Evolutionary conservation across 2,329 filamentous ascomycete genomes (phyloP).

Genomic region (Ophiocordyceps camponoti-floridani): DNA sequence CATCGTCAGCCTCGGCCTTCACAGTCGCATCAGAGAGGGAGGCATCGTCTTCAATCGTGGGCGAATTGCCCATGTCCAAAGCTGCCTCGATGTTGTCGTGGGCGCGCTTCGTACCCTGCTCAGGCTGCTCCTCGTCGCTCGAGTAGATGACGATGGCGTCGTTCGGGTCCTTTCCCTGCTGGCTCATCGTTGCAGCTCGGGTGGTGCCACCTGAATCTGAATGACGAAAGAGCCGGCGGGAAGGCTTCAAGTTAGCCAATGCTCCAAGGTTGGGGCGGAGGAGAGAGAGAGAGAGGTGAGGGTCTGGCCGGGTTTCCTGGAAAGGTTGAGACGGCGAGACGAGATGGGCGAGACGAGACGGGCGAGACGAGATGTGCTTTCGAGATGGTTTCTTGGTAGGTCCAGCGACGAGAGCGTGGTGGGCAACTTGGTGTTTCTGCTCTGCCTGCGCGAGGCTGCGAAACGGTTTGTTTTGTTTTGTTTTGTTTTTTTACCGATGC

Average conservation of each 20-base stretch:
- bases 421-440: too few species aligned
- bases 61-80: too few species aligned
- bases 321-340: too few species aligned
- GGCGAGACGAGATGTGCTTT: too few species aligned
- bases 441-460: too few species aligned
- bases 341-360: too few species aligned
- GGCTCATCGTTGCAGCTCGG: conserved; percentile 4
- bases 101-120: conserved; percentile 1
- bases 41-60: not conserved
- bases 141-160: conserved; percentile 7
- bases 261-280: not conserved
- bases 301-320: too few species aligned
- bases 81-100: not conserved
- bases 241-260: not conserved
- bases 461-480: too few species aligned
- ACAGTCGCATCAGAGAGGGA: too few species aligned
- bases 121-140: not conserved
- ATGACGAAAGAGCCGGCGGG: not conserved
- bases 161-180: conserved; percentile 3
- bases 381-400: too few species aligned
- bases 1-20: not conserved
- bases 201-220: not conserved
- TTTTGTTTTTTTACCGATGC: too few species aligned
- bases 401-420: too few species aligned
- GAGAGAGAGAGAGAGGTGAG: not conserved